Base-by-base conservation (phyloP, 305 asterid species). In the Fraxinus ornus region DNA sequence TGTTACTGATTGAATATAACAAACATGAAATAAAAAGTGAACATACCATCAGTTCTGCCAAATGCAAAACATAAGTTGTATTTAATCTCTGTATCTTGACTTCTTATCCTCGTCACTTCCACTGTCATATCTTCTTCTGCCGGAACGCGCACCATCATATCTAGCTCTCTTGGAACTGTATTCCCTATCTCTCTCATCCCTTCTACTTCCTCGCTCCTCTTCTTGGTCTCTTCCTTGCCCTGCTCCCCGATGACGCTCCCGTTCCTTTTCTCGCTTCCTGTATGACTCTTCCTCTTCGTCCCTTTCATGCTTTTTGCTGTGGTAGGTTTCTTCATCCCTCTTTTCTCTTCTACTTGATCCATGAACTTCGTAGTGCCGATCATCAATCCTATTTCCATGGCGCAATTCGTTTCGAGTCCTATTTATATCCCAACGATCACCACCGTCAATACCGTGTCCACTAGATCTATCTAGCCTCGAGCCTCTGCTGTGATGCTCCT, bases 141-240 rank as follows among this genome's bases (percentile, higher is more conserved):
- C 78, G 70, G 92, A 88, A 33, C 83, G 91, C 7, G 47, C 89
- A 80, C 91, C 99, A 74, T 92, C 95, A 79, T 89, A 78, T 78
- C 90, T 88, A 74, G 80, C 85, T 87, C 95, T 92, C 92, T 91
- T 91, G 44, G 88, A 85, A 79, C 87, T 49, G 32, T 83, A 68
- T 26, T 84, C 91, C 84, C 87, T 83, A 5, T 90, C 91, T 80
- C 88, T 86, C 76, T 86, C 92, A 80, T 88, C 86, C 75, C 86
- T 86, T 68, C 83, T 84, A 80, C 88, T 73, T 55, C 73, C 85
- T 21, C 26, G 85, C 37, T 90, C 88, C 78, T 88, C 94, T 85
- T 84, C 92, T 22, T 52, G 72, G 75, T 88, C 90, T 81, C 86
- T 83, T 82, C 82, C 87, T 35, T 49, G 82, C 68, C 83, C 81